These are phyloP conservation scores for Postia placenta DNA, from an alignment of 768 basidiomycete species.

Conservation along the genomic window DNA sequence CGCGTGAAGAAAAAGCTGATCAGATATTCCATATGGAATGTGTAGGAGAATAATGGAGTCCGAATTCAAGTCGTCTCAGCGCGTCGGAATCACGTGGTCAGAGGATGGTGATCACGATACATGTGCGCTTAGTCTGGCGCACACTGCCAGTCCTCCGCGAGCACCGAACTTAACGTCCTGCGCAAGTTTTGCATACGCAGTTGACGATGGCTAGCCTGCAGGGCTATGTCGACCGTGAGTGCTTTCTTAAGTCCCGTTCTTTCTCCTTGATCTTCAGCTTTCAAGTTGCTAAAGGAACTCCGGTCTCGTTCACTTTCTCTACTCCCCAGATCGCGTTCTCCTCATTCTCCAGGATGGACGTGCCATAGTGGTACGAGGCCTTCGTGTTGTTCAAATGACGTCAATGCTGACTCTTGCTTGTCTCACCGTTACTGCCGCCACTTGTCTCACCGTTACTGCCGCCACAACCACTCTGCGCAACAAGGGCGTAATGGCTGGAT, in stretches of 20 bases:
- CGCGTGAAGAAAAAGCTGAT: too few relatives aligned
- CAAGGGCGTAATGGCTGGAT: slow-evolving; percentile 92
- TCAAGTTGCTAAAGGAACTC: neutral
- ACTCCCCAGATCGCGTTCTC: slow-evolving; percentile 69
- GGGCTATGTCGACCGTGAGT: slow-evolving; percentile 84
- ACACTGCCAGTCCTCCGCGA: too few relatives aligned
- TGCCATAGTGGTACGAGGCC: slow-evolving; percentile 73
- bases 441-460: neutral
- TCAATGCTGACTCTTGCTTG: too few relatives aligned
- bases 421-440: neutral
- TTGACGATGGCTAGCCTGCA: slow-evolving; percentile 78
- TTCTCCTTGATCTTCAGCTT: neutral
- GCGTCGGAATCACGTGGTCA: too few relatives aligned
- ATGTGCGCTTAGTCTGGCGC: too few relatives aligned
- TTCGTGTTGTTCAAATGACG: neutral
- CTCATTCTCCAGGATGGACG: slow-evolving; percentile 96
- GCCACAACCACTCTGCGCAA: slow-evolving; percentile 1
- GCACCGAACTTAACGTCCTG: too few relatives aligned
- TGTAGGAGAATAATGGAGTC: too few relatives aligned
- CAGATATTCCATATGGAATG: too few relatives aligned
- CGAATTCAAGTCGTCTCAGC: too few relatives aligned
- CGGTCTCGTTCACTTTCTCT: slow-evolving; percentile 2
- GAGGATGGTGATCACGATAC: too few relatives aligned
- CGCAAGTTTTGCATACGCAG: neutral
- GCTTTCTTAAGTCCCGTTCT: neutral